Base-by-base conservation (phyloP, 2,329 filamentous ascomycete species). In the Pseudogymnoascus sp. region DNA sequence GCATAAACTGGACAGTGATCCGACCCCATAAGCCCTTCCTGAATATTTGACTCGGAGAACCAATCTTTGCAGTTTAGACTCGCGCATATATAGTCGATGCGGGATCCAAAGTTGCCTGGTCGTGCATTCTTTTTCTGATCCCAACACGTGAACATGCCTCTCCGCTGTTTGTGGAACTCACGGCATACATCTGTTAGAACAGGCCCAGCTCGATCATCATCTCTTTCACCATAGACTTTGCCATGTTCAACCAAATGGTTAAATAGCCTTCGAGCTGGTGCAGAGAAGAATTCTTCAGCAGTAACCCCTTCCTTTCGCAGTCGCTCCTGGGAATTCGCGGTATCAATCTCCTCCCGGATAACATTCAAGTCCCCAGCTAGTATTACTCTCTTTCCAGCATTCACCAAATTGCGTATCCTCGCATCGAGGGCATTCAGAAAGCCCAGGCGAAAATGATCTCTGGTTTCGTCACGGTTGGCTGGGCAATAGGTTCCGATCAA, bases 91-190 rank as follows among this genome's bases (percentile, higher is more conserved):
- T 96, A 97, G 74, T 99, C 94, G 68, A 97, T 97, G 36, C 94
- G 85, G 62, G 90, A 89, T 5, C 94, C 94, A 74, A 89, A 95
- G 72, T 97, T 97, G 2, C 90, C 92, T 2, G 93, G 93, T n/a
- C 94, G 82, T n/a, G 91, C 90, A 74, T 97, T 97, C 71, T 92
- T 89, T 73, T 90, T 92, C 60, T 91, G 92, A 66, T 97, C 92
- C 93, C 93, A 97, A 73, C 93, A 96, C 0, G 94, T 97, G 73
- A 91, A 97, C 94, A 99, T 97, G 64, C 91, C 91, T 65, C 80
- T 79, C 39, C 94, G 83, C n/a, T 79, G 76, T 0, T 90, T 89
- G 71, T 97, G 89, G 70, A 92, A 95, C 25, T 83, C 84, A 58
- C 94, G 84, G 68, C 90, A 92, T 16, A 95, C 79, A 75, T 99